Conservation (phyloP, 768 basidiomycete genomes). For the Auricularia cornea region DNA sequence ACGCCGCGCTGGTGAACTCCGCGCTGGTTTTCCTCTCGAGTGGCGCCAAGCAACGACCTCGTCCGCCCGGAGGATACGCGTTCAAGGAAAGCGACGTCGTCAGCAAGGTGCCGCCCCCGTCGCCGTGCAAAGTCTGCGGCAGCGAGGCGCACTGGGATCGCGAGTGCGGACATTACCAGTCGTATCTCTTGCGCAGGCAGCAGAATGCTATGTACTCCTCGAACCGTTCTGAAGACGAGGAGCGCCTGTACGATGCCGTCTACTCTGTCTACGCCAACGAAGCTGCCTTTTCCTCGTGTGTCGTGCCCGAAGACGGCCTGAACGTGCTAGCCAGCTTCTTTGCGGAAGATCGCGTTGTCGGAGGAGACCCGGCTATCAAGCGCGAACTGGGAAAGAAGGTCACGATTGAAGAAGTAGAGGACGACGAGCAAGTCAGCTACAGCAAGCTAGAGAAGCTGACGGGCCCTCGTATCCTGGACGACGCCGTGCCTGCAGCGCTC, state of each 20-base stretch:
- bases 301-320: neutral
- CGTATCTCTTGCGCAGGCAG: neutral
- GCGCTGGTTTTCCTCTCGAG: neutral
- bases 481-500: neutral
- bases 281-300: neutral
- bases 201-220: neutral
- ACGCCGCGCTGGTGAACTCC: neutral
- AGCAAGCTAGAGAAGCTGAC: too few relatives aligned
- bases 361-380: neutral
- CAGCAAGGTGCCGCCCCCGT: neutral
- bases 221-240: neutral
- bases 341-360: neutral
- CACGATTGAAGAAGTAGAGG: too few relatives aligned
- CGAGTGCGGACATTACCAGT: neutral
- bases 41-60: neutral
- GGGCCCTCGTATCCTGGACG: neutral
- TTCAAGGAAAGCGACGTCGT: neutral
- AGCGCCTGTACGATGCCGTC: neutral
- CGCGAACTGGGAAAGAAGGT: too few relatives aligned
- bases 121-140: neutral
- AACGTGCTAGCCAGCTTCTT: neutral
- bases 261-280: neutral
- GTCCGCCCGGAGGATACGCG: neutral
- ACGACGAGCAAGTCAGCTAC: too few relatives aligned
- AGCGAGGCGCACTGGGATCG: neutral